phyloP scores from a whole-genome alignment of 2,329 filamentous ascomycete species.

The Fusarium sarcochroum region DNA sequence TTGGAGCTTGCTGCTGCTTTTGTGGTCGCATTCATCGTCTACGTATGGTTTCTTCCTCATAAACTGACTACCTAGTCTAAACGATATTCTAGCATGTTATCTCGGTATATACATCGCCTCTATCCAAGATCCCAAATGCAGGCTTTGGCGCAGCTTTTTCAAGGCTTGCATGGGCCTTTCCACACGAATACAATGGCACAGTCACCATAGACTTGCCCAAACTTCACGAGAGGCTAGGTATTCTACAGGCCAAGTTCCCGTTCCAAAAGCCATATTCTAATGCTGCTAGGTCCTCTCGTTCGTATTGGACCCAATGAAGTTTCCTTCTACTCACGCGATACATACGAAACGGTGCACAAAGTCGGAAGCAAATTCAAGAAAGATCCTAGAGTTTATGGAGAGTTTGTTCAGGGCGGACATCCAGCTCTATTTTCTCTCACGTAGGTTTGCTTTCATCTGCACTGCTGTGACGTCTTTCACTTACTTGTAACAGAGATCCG shows the following conservation, averaged over 20 bases:
- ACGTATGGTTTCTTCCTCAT: background rate
- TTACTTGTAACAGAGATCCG: conserved; percentile 37
- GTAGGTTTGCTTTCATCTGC: conserved; percentile 12
- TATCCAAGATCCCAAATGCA: conserved; percentile 41
- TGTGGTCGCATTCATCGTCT: background rate
- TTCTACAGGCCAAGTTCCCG: too few species aligned
- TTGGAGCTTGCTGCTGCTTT: background rate
- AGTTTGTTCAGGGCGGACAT: conserved; percentile 49
- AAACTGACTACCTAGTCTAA: background rate
- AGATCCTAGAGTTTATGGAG: conserved; percentile 47
- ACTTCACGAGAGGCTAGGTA: conserved; percentile 34
- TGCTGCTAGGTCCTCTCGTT: conserved; percentile 35
- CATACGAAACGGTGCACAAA: conserved; percentile 47
- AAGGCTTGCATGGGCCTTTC: conserved; percentile 43
- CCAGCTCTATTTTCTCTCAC: conserved; percentile 50
- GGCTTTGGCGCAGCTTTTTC: conserved; percentile 40
- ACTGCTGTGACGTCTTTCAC: background rate
- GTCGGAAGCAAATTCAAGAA: conserved; percentile 45
- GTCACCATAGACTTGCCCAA: conserved; percentile 42
- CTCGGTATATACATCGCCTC: conserved; percentile 7
- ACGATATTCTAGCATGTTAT: background rate
- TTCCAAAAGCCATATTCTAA: background rate
- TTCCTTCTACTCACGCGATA: conserved; percentile 47
- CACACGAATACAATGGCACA: conserved; percentile 39
- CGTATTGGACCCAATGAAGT: conserved; percentile 45